Evolutionary conservation across 176 grass and related monocot genomes (phyloP), one percentile per base, ranked within the genome.

Genomic region (Rhynchospora breviuscula): DNA sequence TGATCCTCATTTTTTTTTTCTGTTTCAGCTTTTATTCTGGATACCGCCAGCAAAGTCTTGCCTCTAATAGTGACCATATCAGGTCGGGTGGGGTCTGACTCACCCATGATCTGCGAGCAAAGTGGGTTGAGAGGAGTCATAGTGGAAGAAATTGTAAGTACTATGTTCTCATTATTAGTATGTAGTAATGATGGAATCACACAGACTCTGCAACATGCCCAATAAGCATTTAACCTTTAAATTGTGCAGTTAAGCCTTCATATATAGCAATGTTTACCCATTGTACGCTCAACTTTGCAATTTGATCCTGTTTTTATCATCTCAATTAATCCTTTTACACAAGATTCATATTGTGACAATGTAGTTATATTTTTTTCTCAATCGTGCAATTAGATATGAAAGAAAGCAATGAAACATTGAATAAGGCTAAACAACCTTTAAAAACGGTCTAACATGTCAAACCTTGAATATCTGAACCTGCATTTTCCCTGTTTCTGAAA

Each of bases 91-190:
- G 72, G 96, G 66, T 95, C 96, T 81, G 91, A 99, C 73, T 82
- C 93, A 52, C 96, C 96, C 54, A 89, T 99, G 45, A 87, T 83
- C 73, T 99, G 96, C 83, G 88, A 97, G 54, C 92, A 95, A 89
- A 99, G 96, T 78, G 93, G 96, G 62, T 79, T 95, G 85, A 85
- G 96, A 90, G 96, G 91, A 58, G 96, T 99, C 47, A 92, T 99
- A 57, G 88, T 95, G 51, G 89, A 95, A 75, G 93, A 95, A 88
- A 92, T 82, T 84, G 96, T 99, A 91, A 6, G 63, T 85, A 84
- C 67, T 83, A 10, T 33, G 72, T 89, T 70, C 40, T 10, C 43
- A n/a, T 71, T 77, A 56, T 56, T 77, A 26, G 25, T 77, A 33
- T 77, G 49, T 56, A 33, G 54, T 23, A 17, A 18, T 77, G 53